phyloP scores from a whole-genome alignment of 2,329 filamentous ascomycete species.

The Penicillium sp. region DNA sequence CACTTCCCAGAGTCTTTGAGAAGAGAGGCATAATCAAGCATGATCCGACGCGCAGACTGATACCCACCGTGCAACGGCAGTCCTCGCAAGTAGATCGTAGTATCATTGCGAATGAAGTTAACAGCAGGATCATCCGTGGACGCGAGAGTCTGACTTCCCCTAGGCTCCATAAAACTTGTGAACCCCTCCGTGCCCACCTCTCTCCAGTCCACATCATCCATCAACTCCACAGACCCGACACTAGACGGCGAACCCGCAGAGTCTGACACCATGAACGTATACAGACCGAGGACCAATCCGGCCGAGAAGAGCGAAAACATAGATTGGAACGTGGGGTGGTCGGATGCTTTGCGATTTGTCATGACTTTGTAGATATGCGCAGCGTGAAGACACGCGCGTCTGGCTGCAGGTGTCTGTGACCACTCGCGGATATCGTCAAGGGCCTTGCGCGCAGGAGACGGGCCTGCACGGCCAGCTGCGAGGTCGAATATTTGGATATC shows the following conservation, averaged over 20 bases:
- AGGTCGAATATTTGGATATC: conserved; percentile 55
- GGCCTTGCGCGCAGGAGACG: conserved; percentile 47
- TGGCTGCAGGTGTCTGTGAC: conserved; percentile 51
- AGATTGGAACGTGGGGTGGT: conserved; percentile 52
- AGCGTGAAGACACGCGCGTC: conserved; percentile 52
- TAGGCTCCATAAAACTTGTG: conserved; percentile 32
- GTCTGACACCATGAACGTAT: too few species aligned
- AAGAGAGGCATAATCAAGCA: conserved; percentile 53
- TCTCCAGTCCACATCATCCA: too few species aligned
- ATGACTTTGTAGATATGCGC: conserved; percentile 53
- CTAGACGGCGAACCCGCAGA: too few species aligned
- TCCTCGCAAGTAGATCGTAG: conserved; percentile 49
- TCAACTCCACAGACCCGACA: too few species aligned
- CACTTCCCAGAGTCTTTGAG: conserved; percentile 54
- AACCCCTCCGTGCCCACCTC: too few species aligned
- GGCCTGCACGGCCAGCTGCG: conserved; percentile 51
- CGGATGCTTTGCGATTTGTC: conserved; percentile 52
- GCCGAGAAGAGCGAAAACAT: conserved; percentile 49
- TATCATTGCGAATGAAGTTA: conserved; percentile 51
- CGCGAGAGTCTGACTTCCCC: conserved; percentile 26
- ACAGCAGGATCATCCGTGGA: conserved; percentile 34
- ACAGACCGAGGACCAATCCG: too few species aligned
- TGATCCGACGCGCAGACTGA: conserved; percentile 50
- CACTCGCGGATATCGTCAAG: conserved; percentile 52
- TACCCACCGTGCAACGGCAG: conserved; percentile 51